These are phyloP conservation scores for Dioscorea alata DNA, from an alignment of 106 monocot genomes.

Conservation along the genomic window DNA sequence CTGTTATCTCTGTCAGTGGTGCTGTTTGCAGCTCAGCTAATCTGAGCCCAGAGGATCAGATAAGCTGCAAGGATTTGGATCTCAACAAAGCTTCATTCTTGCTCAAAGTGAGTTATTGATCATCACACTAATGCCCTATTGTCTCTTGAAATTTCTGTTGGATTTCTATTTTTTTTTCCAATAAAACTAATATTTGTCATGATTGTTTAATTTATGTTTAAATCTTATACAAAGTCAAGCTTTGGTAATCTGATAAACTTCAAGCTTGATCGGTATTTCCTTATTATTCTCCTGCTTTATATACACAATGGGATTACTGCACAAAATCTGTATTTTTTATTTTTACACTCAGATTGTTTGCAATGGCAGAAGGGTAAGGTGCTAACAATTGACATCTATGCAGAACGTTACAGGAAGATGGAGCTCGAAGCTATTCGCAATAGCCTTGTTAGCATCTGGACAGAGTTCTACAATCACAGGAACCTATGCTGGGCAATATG, in stretches of 20 bases:
- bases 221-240: background rate
- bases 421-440: constrained; percentile 90
- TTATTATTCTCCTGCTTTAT: no score
- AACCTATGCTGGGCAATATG: constrained; percentile 99
- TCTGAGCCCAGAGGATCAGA: constrained; percentile 56
- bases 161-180: background rate
- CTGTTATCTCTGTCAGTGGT: constrained; percentile 84
- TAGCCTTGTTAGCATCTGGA: constrained; percentile 89
- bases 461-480: constrained; percentile 98
- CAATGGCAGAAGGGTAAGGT: background rate
- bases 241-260: background rate
- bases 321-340: no score
- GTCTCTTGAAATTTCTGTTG: background rate
- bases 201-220: background rate
- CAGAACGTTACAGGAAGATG: constrained; percentile 91
- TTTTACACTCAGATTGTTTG: no score
- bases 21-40: constrained; percentile 67
- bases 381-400: constrained; percentile 2
- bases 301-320: no score
- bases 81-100: constrained; percentile 94
- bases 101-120: constrained; percentile 46
- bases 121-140: background rate
- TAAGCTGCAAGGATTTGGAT: constrained; percentile 68
- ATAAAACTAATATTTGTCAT: no score
- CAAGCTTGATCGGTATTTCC: no score